Evolutionary conservation across 176 grass and related monocot genomes (phyloP).

Genomic region (Elymus sibiricus): DNA sequence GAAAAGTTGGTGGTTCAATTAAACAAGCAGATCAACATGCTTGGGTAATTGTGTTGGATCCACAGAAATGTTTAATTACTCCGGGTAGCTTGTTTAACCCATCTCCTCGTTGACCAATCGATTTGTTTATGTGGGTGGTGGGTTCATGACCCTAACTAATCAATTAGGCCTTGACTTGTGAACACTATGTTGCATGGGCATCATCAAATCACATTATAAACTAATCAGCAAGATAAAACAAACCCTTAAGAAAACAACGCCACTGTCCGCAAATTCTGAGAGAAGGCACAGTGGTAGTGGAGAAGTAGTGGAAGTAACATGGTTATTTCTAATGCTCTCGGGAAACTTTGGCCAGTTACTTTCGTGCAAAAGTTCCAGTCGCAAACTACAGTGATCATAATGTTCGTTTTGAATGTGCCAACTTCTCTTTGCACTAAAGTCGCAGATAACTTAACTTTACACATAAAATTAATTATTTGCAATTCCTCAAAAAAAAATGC

Average conservation of each 20-base stretch:
- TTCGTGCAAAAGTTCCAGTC: constrained; percentile 2
- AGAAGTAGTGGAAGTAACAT: constrained; percentile 48
- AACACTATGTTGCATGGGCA: constrained; percentile 53
- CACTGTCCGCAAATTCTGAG: constrained; percentile 30
- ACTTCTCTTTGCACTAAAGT: neutral
- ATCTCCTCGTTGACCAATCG: constrained; percentile 48
- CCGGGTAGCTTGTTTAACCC: constrained; percentile 18
- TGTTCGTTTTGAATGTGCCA: neutral
- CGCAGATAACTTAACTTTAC: neutral
- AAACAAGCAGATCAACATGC: constrained; percentile 51
- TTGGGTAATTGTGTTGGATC: constrained; percentile 73
- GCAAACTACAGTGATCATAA: constrained; percentile 7
- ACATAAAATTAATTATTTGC: neutral
- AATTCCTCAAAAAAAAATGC: neutral
- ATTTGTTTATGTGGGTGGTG: constrained; percentile 43
- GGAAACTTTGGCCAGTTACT: constrained; percentile 35
- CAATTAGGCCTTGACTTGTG: constrained; percentile 69
- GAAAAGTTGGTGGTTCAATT: constrained; percentile 31
- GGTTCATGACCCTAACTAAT: constrained; percentile 57
- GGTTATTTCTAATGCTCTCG: constrained; percentile 5
- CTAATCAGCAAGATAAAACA: constrained; percentile 16
- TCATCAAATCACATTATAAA: constrained; percentile 43
- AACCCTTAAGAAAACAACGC: neutral
- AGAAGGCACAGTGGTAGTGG: constrained; percentile 36
- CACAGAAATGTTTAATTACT: constrained; percentile 43